Evolutionary conservation across 2,329 filamentous ascomycete genomes (phyloP), one percentile per base, ranked within the genome.

Genomic region (Chrysoporthe puriensis): DNA sequence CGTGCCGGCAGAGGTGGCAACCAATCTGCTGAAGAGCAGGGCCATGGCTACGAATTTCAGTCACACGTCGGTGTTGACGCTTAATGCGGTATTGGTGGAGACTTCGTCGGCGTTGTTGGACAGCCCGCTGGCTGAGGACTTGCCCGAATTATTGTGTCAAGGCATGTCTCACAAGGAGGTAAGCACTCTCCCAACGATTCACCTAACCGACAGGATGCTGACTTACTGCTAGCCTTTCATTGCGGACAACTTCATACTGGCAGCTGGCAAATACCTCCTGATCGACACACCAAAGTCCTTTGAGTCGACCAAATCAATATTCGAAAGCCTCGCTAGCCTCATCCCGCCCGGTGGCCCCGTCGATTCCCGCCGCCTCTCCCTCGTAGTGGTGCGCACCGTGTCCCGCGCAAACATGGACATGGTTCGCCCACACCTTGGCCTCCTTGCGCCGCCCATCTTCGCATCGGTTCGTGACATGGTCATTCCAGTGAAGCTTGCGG

Each of bases 401-500:
- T 90, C 90, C 69, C 90, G 96, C 66, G 85, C 90, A 57, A 88
- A 96, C 76, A 90, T 91, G 75, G 92, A 96, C 63, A 82, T 96
- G 74, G 87, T 95, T 48, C 89, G 92, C 40, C 92, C 94, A 16
- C 94, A 97, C 76, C 84, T 98, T 60, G 81, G 89, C 11, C 80
- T 93, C 2, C 86, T 99, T n/a, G 90, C 92, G 1, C 90, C 91
- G 1, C 89, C 94, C 1, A 86, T 98, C 57, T 99, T 99, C 78
- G 89, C 92, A 54, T 91, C 92, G 64, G 96, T 99, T 40, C 89
- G 96, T 68, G 96, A 99, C 77, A 85, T 89, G 11, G 90, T 98
- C 6, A 98, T 99, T 70, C 96, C 96, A 0, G 91, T 99, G 76
- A 99, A 99, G 80, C 85, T 99, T 40, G 91, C 95, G 0, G 95